Evolutionary conservation across 2,329 filamentous ascomycete genomes (phyloP).

Genomic region (Falciphora oryzae): DNA sequence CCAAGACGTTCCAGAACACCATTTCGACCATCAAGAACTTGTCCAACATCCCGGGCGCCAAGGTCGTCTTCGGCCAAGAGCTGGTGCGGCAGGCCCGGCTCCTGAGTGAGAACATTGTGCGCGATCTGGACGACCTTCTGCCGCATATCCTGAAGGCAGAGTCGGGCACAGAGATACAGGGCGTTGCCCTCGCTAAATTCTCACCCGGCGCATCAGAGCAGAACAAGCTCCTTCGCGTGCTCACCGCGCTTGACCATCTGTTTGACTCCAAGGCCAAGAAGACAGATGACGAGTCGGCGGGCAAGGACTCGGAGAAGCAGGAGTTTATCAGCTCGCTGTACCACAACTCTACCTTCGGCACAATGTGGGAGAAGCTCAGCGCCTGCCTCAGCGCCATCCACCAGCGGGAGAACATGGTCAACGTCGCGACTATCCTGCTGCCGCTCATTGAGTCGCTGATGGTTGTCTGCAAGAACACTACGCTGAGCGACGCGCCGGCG

Average conservation of each 20-base stretch:
- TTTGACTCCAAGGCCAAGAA: constrained; percentile 76
- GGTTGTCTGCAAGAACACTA: constrained; percentile 99
- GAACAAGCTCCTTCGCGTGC: constrained; percentile 84
- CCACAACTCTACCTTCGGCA: constrained; percentile 82
- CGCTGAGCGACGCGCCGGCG: constrained; percentile 59
- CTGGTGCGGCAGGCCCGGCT: constrained; percentile 80
- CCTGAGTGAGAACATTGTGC: constrained; percentile 77
- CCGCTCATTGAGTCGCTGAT: constrained; percentile 95
- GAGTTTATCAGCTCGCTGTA: constrained; percentile 85
- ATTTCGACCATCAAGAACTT: constrained; percentile 98
- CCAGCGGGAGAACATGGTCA: constrained; percentile 90
- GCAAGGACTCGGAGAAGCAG: constrained; percentile 54
- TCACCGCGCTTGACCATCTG: constrained; percentile 92
- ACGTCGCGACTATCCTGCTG: constrained; percentile 90
- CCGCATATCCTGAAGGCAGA: constrained; percentile 81
- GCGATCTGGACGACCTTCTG: constrained; percentile 77
- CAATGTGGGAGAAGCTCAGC: constrained; percentile 88
- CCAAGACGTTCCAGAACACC: constrained; percentile 96
- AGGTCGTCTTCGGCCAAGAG: constrained; percentile 87
- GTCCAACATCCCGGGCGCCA: constrained; percentile 84
- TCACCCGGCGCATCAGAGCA: constrained; percentile 94
- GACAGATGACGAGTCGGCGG: constrained; percentile 29
- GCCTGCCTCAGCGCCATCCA: constrained; percentile 83
- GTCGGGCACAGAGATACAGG: constrained; percentile 90
- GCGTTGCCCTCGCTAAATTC: constrained; percentile 88